Conservation (phyloP, 305 asterid genomes). For the Fraxinus baroniana region DNA sequence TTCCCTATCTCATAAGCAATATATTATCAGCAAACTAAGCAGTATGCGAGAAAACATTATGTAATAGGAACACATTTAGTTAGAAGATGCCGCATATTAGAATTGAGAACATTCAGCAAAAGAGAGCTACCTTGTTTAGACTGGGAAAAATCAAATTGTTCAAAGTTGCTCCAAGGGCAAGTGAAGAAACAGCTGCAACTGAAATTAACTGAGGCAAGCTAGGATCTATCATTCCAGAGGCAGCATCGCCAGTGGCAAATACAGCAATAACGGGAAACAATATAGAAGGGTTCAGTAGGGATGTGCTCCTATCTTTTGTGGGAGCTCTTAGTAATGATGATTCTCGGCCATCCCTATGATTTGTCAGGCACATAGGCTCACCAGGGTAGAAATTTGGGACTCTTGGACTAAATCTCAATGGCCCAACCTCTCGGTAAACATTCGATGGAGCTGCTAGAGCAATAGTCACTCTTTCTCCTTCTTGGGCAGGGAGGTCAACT, state of each 20-base stretch:
- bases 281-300: conserved; percentile 63
- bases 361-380: conserved; percentile 88
- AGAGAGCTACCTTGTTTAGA: conserved; percentile 63
- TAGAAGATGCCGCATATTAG: neutral
- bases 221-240: conserved; percentile 85
- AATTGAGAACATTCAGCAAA: conserved; percentile 10
- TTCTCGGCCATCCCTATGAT: conserved; percentile 85
- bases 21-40: neutral
- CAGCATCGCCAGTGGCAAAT: conserved; percentile 86
- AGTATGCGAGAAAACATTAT: neutral
- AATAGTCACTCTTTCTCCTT: conserved; percentile 93
- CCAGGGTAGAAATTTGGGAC: conserved; percentile 82
- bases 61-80: neutral
- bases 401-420: conserved; percentile 72
- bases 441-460: conserved; percentile 79
- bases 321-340: conserved; percentile 80
- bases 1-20: neutral
- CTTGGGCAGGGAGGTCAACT: conserved; percentile 89
- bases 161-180: conserved; percentile 71
- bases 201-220: conserved; percentile 78
- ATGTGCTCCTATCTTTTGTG: conserved; percentile 46
- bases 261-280: conserved; percentile 63
- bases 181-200: conserved; percentile 65
- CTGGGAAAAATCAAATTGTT: conserved; percentile 63
- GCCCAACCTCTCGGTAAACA: conserved; percentile 73